A percentile compares a stretch with the other conserved stretches of the same genome.
phyloP scores from a whole-genome alignment of 371 early-diverging fungal species.

The Mortierella sp. region DNA sequence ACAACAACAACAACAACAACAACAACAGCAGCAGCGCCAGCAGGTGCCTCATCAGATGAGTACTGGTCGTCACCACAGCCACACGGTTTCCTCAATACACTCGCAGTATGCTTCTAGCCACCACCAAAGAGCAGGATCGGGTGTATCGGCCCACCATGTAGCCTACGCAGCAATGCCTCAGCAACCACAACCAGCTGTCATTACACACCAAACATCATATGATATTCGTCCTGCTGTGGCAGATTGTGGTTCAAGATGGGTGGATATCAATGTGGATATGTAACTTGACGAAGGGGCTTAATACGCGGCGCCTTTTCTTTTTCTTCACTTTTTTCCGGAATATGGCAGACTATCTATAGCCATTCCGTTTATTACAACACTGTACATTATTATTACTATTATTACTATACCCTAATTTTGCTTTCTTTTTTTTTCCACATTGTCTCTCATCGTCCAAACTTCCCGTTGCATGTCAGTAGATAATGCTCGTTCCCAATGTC shows the following conservation, averaged over 20 bases:
- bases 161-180: slow-evolving; percentile 38
- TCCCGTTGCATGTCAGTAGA: background rate
- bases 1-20: slow-evolving; percentile 12
- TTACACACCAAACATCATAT: slow-evolving; percentile 49
- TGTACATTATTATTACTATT: no score
- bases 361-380: no score
- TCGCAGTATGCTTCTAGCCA: slow-evolving; percentile 23
- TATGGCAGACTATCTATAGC: no score
- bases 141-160: slow-evolving; percentile 36
- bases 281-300: background rate
- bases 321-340: no score
- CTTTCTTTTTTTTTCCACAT: background rate
- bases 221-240: slow-evolving; percentile 37
- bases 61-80: slow-evolving; percentile 41
- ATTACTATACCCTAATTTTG: background rate
- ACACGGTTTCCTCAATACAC: slow-evolving; percentile 36
- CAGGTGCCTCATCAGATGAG: slow-evolving; percentile 27
- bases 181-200: slow-evolving; percentile 52
- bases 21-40: slow-evolving; percentile 25
- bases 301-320: no score
- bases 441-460: background rate
- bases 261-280: slow-evolving; percentile 45
- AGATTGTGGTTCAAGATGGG: slow-evolving; percentile 47
- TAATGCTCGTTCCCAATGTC: background rate
- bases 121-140: slow-evolving; percentile 31